A percentile compares a stretch with the other conserved stretches of the same genome.
Conservation (phyloP, 1,284 basidiomycete species). For the Ganoderma lucidum region DNA sequence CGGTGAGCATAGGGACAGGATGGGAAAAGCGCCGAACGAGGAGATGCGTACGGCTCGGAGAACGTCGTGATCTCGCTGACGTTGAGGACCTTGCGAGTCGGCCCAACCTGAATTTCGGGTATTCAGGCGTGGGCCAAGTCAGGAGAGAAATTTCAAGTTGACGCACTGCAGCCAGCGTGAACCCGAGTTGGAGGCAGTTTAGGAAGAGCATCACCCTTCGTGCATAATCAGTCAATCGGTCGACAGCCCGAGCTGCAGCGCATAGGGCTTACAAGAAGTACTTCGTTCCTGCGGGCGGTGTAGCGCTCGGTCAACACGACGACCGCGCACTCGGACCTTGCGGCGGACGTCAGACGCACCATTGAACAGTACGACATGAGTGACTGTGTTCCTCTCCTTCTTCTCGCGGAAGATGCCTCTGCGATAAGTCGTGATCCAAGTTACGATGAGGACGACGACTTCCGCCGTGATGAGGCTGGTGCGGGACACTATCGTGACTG, state of each 20-base stretch:
- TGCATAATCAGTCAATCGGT: neutral
- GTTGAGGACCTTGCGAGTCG: neutral
- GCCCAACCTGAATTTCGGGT: neutral
- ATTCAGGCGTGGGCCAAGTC: neutral
- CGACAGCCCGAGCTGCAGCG: no score
- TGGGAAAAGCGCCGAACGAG: no score
- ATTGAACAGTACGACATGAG: neutral
- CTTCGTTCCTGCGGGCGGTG: neutral
- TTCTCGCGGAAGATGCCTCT: neutral
- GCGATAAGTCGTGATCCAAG: constrained; percentile 4
- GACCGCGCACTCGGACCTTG: neutral
- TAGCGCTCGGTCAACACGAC: neutral
- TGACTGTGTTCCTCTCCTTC: neutral
- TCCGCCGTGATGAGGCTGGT: constrained; percentile 11
- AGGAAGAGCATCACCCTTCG: constrained; percentile 8
- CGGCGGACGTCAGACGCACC: neutral
- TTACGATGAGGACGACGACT: constrained; percentile 9
- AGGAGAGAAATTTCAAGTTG: neutral
- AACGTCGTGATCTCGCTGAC: constrained; percentile 10
- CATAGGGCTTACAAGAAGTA: constrained; percentile 11
- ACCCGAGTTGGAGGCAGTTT: neutral
- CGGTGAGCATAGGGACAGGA: neutral
- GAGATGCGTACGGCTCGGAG: neutral
- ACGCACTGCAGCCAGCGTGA: neutral
- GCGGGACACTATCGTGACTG: constrained; percentile 19